phyloP scores from a whole-genome alignment of 1,284 basidiomycete genomes.

The Somion occarium region DNA sequence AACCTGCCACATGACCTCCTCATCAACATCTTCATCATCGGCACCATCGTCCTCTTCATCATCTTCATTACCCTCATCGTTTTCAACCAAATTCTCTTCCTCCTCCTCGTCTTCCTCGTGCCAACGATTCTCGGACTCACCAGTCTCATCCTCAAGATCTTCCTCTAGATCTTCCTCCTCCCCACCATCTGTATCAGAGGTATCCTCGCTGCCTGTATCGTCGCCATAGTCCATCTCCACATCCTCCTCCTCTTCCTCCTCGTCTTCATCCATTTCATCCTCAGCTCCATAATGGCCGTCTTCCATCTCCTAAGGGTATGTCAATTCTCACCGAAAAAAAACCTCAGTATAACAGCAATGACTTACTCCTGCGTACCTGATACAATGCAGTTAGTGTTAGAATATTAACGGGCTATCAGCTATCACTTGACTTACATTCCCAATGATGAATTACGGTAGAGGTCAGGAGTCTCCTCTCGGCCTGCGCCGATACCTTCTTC shows the following conservation, averaged over 20 bases:
- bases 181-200: slow-evolving; percentile 63
- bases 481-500: slow-evolving; percentile 40
- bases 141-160: slow-evolving; percentile 55
- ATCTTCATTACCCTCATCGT: slow-evolving; percentile 41
- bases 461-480: slow-evolving; percentile 84
- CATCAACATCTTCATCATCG: slow-evolving; percentile 38
- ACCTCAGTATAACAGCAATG: not conserved
- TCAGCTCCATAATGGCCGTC: slow-evolving; percentile 64
- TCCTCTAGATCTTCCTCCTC: slow-evolving; percentile 59
- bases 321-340: slow-evolving; percentile 5
- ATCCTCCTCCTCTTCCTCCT: slow-evolving; percentile 76
- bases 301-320: slow-evolving; percentile 68
- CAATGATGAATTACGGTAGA: slow-evolving; percentile 95
- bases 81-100: slow-evolving; percentile 52
- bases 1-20: slow-evolving; percentile 74
- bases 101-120: slow-evolving; percentile 62
- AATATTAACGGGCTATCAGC: not conserved
- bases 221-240: slow-evolving; percentile 87
- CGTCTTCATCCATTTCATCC: slow-evolving; percentile 79
- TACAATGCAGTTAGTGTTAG: slow-evolving; percentile 1
- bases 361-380: slow-evolving; percentile 75
- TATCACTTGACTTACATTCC: slow-evolving; percentile 68
- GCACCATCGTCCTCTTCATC: slow-evolving; percentile 38
- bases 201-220: slow-evolving; percentile 75
- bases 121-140: slow-evolving; percentile 63